These are phyloP conservation scores for Phanerodontia chrysosporium DNA, from an alignment of 768 basidiomycete species.

Conservation along the genomic window DNA sequence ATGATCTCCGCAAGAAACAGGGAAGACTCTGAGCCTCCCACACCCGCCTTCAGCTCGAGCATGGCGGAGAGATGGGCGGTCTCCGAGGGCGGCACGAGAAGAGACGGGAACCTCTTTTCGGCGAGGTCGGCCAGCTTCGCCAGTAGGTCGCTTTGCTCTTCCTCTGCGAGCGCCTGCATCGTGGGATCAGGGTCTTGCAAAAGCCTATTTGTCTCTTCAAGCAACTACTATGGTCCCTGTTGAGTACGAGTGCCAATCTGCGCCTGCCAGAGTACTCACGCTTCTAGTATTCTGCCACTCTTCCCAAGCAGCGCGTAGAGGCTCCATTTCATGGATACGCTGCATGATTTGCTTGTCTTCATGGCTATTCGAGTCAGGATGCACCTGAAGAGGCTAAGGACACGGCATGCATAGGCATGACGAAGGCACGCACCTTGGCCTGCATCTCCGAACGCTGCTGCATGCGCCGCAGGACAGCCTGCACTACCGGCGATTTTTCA, in stretches of 20 bases:
- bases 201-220: constrained; percentile 57
- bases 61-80: constrained; percentile 71
- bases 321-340: constrained; percentile 64
- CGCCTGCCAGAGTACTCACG: constrained; percentile 37
- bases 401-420: not conserved
- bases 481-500: constrained; percentile 20
- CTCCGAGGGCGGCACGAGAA: constrained; percentile 69
- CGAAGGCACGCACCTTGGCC: constrained; percentile 15
- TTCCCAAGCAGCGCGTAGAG: constrained; percentile 65
- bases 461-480: constrained; percentile 19
- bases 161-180: constrained; percentile 69
- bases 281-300: constrained; percentile 51
- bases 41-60: constrained; percentile 88
- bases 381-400: not conserved
- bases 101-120: constrained; percentile 52
- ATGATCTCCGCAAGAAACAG: constrained; percentile 77
- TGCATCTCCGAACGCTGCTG: constrained; percentile 20
- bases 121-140: constrained; percentile 25
- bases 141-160: constrained; percentile 54
- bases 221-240: constrained; percentile 43
- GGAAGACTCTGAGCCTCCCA: constrained; percentile 85
- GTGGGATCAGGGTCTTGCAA: constrained; percentile 70
- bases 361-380: constrained; percentile 41
- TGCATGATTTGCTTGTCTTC: constrained; percentile 58
- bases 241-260: not conserved